phyloP scores from a whole-genome alignment of 768 basidiomycete genomes.

The Lepiota brunneoincarnata region DNA sequence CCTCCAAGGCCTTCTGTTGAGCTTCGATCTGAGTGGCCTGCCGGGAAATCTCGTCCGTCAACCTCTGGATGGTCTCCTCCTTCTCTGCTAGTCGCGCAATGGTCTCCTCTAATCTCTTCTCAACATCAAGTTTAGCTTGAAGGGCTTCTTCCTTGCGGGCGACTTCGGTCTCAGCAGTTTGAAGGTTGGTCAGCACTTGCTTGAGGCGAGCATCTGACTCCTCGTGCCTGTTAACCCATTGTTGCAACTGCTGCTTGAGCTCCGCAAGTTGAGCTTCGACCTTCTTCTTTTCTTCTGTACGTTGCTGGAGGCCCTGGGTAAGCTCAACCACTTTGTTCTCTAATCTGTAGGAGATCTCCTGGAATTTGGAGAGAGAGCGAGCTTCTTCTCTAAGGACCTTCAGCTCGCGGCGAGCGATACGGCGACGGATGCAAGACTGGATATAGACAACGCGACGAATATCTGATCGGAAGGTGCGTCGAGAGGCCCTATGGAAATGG shows the following conservation, averaged over 20 bases:
- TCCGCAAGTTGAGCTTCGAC: constrained; percentile 71
- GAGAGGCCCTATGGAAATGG: constrained; percentile 42
- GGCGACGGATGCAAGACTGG: constrained; percentile 90
- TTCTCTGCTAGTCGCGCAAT: constrained; percentile 72
- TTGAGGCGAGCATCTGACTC: constrained; percentile 77
- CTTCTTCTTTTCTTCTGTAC: constrained; percentile 89
- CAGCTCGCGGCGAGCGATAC: constrained; percentile 82
- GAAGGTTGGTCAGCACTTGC: constrained; percentile 67
- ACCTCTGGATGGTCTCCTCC: constrained; percentile 77
- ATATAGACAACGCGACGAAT: constrained; percentile 76
- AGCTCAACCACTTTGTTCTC: constrained; percentile 99
- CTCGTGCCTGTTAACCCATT: constrained; percentile 85
- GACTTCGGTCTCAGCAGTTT: constrained; percentile 68
- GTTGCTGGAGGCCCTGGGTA: constrained; percentile 88
- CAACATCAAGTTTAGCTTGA: constrained; percentile 71
- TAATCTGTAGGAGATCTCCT: constrained; percentile 94
- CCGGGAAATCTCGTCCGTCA: constrained; percentile 73
- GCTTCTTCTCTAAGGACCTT: constrained; percentile 85
- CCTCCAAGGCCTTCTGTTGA: constrained; percentile 69
- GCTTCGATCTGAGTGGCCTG: constrained; percentile 76
- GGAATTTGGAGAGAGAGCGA: constrained; percentile 96
- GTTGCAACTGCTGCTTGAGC: constrained; percentile 82
- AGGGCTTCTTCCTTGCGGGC: constrained; percentile 73
- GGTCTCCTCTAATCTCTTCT: constrained; percentile 78
- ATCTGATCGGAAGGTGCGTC: constrained; percentile 54